phyloP scores from a whole-genome alignment of 108 stramenopile genomes.

The Skeletonema grethae region DNA sequence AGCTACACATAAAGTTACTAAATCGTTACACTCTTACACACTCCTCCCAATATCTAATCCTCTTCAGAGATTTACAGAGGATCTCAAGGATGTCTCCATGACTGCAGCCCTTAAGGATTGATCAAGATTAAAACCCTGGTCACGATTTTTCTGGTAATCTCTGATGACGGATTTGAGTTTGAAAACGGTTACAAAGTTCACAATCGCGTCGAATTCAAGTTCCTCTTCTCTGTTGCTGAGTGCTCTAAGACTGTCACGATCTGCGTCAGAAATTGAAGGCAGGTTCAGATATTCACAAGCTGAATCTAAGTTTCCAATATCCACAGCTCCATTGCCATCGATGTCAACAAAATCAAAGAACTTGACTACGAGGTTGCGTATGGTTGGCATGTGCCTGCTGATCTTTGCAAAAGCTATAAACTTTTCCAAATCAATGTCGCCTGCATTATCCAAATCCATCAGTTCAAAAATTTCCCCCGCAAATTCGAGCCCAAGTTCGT shows the following conservation, averaged over 20 bases:
- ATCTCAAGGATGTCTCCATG: too few species aligned
- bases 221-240: slow-evolving; percentile 16
- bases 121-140: neutral
- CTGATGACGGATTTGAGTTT: slow-evolving; percentile 28
- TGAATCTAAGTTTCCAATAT: slow-evolving; percentile 27
- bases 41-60: too few species aligned
- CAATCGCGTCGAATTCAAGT: slow-evolving; percentile 15
- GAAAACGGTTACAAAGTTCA: slow-evolving; percentile 29
- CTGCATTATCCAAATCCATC: slow-evolving; percentile 24
- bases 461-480: slow-evolving; percentile 4
- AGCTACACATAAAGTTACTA: neutral
- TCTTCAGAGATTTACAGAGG: too few species aligned
- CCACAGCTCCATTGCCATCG: slow-evolving; percentile 19
- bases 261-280: slow-evolving; percentile 13
- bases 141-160: slow-evolving; percentile 15
- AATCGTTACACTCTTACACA: neutral
- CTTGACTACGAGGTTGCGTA: slow-evolving; percentile 19
- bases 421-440: slow-evolving; percentile 20
- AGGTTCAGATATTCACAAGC: slow-evolving; percentile 38
- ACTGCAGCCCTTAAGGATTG: neutral
- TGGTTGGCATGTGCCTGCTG: neutral
- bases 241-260: slow-evolving; percentile 6
- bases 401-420: slow-evolving; percentile 27
- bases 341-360: slow-evolving; percentile 47
- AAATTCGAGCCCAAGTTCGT: slow-evolving; percentile 24